Evolutionary conservation across 805 yeast species (phyloP), one percentile per base, ranked within the genome.

Genomic region (Hanseniaspora singularis): DNA sequence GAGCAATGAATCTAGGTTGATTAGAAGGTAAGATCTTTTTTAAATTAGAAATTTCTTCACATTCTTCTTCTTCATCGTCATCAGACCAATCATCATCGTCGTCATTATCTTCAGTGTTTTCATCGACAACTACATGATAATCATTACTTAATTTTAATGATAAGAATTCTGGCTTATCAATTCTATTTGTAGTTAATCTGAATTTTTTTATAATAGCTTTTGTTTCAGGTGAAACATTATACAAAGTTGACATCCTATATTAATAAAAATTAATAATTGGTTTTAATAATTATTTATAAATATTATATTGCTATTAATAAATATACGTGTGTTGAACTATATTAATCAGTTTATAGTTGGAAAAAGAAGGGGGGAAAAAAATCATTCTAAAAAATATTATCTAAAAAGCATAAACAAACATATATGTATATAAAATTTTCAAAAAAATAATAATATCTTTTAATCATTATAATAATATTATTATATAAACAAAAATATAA

Each of bases 1-100:
- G 62, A 5, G 86, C 69, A 6, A 87, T 65, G 57, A 70, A 87
- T 50, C 95, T 65, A 12, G 96, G 95, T 11, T 79, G 63, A 56
- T 78, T 85, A 52, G 82, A 94, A 0, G 96, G 95, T 38, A 87
- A 63, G 49, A 77, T 84, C 46, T 85, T 95, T 5, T 69, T 68
- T 36, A 87, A 68, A 34, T 78, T 86, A 36, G 73, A 82, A 8
- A 82, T 33, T 4, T 53, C 55, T 15, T 49, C 51, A 28, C 77
- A 60, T 14, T 69, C 67, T n/a, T 71, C 72, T 7, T 66, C 64
- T 23, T 65, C 66, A n/a, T n/a, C n/a, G 26, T 68, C 70, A 49
- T 76, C 77, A 15, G 64, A 59, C 50, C 63, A 65, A 33, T 80
- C 69, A 45, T 73, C 77, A 53, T 75, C 75, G 1, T 33, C 33